These are phyloP conservation scores for Amorphotheca resinae DNA, from an alignment of 495 filamentous ascomycete genomes.

Conservation along the genomic window DNA sequence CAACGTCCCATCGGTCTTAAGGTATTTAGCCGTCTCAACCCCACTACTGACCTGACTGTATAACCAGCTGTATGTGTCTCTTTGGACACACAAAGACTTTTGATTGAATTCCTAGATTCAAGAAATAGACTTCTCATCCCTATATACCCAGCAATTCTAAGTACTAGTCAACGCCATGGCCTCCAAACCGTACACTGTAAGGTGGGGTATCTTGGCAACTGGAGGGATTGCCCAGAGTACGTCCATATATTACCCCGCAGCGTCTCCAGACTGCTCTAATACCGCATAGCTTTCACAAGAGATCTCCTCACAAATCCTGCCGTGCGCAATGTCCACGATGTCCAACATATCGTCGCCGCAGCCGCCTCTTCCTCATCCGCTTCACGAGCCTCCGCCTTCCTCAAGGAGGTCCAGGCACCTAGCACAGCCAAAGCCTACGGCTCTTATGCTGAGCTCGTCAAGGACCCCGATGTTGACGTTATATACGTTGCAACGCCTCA, in stretches of 20 bases:
- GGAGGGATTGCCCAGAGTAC: slow-evolving; percentile 66
- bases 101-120: too few species aligned
- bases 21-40: not conserved
- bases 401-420: slow-evolving; percentile 52
- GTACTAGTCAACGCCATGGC: slow-evolving; percentile 6
- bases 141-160: not conserved
- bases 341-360: slow-evolving; percentile 67
- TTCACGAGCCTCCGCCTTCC: slow-evolving; percentile 57
- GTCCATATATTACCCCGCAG: slow-evolving; percentile 11
- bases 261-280: not conserved
- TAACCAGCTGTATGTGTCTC: not conserved
- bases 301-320: slow-evolving; percentile 74
- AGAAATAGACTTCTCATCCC: not conserved
- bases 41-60: not conserved
- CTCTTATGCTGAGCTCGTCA: slow-evolving; percentile 57
- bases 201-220: slow-evolving; percentile 78
- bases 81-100: not conserved
- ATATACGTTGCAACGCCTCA: slow-evolving; percentile 92
- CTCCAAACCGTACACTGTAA: slow-evolving; percentile 35
- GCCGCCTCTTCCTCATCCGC: slow-evolving; percentile 69
- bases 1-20: slow-evolving; percentile 8
- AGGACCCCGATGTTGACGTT: slow-evolving; percentile 54
- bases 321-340: slow-evolving; percentile 55
- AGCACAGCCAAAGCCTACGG: slow-evolving; percentile 60
- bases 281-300: slow-evolving; percentile 54